phyloP scores from a whole-genome alignment of 2,329 filamentous ascomycete species.

The Colletotrichum sp. region DNA sequence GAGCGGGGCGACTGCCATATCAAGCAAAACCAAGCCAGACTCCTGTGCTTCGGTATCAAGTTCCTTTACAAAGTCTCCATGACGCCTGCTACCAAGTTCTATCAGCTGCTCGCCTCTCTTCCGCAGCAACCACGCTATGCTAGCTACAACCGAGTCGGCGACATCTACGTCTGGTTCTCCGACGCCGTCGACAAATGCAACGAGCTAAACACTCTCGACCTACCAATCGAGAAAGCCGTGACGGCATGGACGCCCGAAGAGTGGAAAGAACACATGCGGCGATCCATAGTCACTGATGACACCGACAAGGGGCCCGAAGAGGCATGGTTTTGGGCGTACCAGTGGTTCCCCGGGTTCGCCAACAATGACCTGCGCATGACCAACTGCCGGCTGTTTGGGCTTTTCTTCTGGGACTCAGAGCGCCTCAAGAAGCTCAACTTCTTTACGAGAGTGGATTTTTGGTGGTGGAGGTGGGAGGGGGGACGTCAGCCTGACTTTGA shows the following conservation, averaged over 20 bases:
- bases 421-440: slow-evolving; percentile 14
- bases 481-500: slow-evolving; percentile 15
- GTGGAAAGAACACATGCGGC: neutral
- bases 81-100: slow-evolving; percentile 1
- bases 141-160: slow-evolving; percentile 10
- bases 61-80: slow-evolving; percentile 6
- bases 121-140: slow-evolving; percentile 9
- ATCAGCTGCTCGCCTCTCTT: neutral
- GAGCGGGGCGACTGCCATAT: slow-evolving; percentile 13
- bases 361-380: slow-evolving; percentile 13
- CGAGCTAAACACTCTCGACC: slow-evolving; percentile 1
- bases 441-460: slow-evolving; percentile 5
- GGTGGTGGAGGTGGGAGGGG: slow-evolving; percentile 17
- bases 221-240: neutral
- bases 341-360: neutral
- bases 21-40: slow-evolving; percentile 10
- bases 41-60: slow-evolving; percentile 9
- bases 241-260: neutral
- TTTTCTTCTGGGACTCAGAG: slow-evolving; percentile 16
- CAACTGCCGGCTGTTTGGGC: slow-evolving; percentile 12
- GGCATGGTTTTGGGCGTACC: slow-evolving; percentile 19
- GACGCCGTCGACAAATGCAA: slow-evolving; percentile 1
- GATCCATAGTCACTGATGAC: neutral
- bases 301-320: slow-evolving; percentile 9
- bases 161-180: slow-evolving; percentile 15